Percentiles rank a stretch among this genome's conserved stretches.
Conservation (phyloP, 768 basidiomycete species). For the Amylocystis lapponica region DNA sequence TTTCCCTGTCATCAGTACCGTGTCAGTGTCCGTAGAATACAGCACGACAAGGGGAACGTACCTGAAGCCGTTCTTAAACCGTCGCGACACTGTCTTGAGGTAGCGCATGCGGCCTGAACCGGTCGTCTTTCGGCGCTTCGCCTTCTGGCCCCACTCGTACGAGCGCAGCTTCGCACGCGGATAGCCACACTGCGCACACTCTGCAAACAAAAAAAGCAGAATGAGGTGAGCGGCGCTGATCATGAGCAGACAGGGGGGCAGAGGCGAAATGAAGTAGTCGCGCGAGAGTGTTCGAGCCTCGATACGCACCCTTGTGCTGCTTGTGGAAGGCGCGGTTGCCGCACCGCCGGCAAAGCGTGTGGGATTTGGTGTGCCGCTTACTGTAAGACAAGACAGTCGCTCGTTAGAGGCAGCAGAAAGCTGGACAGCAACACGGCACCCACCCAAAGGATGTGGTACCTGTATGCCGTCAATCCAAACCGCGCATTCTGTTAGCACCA, state of each 20-base stretch:
- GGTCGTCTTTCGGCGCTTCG: slow-evolving; percentile 99
- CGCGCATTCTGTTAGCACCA: slow-evolving; percentile 11
- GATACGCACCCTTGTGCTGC: slow-evolving; percentile 88
- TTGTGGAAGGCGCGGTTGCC: slow-evolving; percentile 94
- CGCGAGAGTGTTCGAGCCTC: slow-evolving; percentile 5
- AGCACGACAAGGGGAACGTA: slow-evolving; percentile 31
- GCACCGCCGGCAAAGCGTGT: slow-evolving; percentile 97
- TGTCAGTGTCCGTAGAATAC: not conserved
- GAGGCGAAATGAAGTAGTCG: not conserved
- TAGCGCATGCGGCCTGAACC: slow-evolving; percentile 95
- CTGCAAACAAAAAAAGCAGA: slow-evolving; percentile 35
- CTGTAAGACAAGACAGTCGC: slow-evolving; percentile 33
- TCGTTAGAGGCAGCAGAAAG: not conserved
- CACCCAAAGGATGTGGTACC: slow-evolving; percentile 97
- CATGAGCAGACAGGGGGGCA: not conserved
- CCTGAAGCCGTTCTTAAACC: slow-evolving; percentile 99
- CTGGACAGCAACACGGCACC: slow-evolving; percentile 28
- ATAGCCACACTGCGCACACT: slow-evolving; percentile 94
- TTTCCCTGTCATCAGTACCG: slow-evolving; percentile 54
- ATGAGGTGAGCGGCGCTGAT: too few species aligned
- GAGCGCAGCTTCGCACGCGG: slow-evolving; percentile 93
- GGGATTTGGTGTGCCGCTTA: slow-evolving; percentile 96
- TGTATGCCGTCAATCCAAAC: slow-evolving; percentile 27
- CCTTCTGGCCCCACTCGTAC: slow-evolving; percentile 98
- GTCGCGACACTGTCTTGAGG: slow-evolving; percentile 87